phyloP scores from a whole-genome alignment of 1,139 yeast species.

The Hemisphaericaspora xylanilytica region DNA sequence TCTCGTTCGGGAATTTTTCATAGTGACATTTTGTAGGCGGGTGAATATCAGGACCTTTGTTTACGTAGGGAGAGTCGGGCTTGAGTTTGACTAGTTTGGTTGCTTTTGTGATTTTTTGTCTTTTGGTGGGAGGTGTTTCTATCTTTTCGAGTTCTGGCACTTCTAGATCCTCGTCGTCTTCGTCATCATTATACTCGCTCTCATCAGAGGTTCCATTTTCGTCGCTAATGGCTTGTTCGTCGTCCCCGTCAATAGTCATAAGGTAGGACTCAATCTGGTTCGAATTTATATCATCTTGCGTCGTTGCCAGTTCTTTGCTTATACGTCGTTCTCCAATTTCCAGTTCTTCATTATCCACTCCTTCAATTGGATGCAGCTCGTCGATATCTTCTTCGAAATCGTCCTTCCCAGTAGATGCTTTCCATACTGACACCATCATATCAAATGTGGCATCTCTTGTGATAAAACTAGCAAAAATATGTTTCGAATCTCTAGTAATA shows the following conservation, averaged over 20 bases:
- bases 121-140: not conserved
- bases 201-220: conserved; percentile 14
- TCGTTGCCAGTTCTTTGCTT: conserved; percentile 6
- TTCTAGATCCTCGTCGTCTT: conserved; percentile 8
- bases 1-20: conserved; percentile 26
- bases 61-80: conserved; percentile 30
- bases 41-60: conserved; percentile 40
- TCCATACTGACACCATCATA: conserved; percentile 63
- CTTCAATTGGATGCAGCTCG: not conserved
- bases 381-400: conserved; percentile 5
- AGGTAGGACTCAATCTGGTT: conserved; percentile 28
- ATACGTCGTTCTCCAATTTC: conserved; percentile 11
- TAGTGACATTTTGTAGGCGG: conserved; percentile 29
- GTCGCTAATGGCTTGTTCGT: conserved; percentile 13
- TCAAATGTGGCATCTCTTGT: conserved; percentile 78
- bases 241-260: conserved; percentile 34
- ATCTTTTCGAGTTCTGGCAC: not conserved
- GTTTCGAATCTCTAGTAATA: conserved; percentile 66
- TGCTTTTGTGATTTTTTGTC: conserved; percentile 4
- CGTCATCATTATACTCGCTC: conserved; percentile 12
- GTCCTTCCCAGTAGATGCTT: conserved; percentile 27
- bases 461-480: conserved; percentile 82
- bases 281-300: conserved; percentile 9
- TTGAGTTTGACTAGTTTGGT: conserved; percentile 27
- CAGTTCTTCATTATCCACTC: conserved; percentile 7